A percentile compares a stretch with the other conserved stretches of the same genome.
Conservation (phyloP, 768 basidiomycete genomes). For the Agrocybe pediades region DNA sequence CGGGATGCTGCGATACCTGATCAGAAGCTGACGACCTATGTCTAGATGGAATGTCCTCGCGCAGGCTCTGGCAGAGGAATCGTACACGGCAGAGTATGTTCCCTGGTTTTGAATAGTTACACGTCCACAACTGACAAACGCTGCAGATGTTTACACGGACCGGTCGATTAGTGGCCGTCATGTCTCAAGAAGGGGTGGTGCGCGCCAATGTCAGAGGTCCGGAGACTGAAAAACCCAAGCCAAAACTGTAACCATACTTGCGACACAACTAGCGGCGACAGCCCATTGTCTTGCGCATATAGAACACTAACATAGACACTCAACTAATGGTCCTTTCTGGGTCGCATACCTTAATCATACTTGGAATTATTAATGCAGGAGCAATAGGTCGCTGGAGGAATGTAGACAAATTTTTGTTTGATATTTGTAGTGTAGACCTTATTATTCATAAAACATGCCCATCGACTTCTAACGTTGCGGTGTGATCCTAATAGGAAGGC, state of each 20-base stretch:
- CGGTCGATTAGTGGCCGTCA: constrained; percentile 72
- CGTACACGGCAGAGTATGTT: constrained; percentile 67
- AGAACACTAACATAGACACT: too few species aligned
- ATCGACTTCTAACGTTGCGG: too few species aligned
- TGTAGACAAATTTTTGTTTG: too few species aligned
- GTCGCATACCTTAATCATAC: too few species aligned
- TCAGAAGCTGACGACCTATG: not conserved
- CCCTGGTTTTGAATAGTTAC: not conserved
- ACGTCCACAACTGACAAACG: not conserved
- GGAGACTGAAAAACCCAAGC: constrained; percentile 19
- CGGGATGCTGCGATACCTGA: not conserved
- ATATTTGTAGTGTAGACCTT: too few species aligned
- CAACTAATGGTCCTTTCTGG: too few species aligned
- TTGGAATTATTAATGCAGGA: too few species aligned
- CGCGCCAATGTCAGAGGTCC: constrained; percentile 57
- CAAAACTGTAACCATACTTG: constrained; percentile 12
- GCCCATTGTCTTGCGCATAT: too few species aligned
- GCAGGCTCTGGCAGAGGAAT: constrained; percentile 68
- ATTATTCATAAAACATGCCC: too few species aligned
- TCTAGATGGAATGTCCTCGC: constrained; percentile 64
- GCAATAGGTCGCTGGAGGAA: too few species aligned
- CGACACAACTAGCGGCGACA: too few species aligned
- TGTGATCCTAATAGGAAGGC: too few species aligned
- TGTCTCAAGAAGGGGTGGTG: constrained; percentile 79
- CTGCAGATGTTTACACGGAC: constrained; percentile 66